Base-by-base conservation (phyloP, 148 eudicot genomes). In the Limonium bicolor region DNA sequence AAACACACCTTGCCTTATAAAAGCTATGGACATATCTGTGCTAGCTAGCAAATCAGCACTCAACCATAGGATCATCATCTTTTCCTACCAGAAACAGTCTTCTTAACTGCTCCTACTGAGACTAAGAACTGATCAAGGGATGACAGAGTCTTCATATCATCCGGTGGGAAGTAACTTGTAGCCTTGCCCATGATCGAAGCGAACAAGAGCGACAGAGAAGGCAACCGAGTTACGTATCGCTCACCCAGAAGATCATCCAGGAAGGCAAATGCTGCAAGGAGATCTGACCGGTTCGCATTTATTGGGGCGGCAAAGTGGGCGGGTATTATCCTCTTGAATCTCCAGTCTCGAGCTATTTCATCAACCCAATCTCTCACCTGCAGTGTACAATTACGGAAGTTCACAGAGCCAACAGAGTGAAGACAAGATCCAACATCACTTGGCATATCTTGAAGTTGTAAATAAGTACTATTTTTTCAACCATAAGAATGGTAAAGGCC, bases 281-380 rank as follows among this genome's bases (percentile, higher is more conserved):
- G 78, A 4, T 90, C 99, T 25, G 95, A 76, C 49, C 78, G 69
- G 62, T 76, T 69, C 20, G 88, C 94, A 35, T 81, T 90, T 34
- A 90, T 58, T 15, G 95, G 99, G 20, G 82, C 99, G 31, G 84
- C 69, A 54, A 90, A 90, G 61, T 90, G 99, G 27, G 99, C 99
- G 13, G 99, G 88, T 41, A 90, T 85, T 71, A 90, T 81, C 63
- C 94, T 76, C 65, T 81, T 76, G 69, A 90, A 90, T 48, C 57
- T 85, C 99, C 99, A 90, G 67, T 90, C 95, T 25, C 66, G 59
- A 16, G 59, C 60, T 43, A 90, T 90, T 53, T 88, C 56, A 34
- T 90, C 95, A 8, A 70, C 65, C 99, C 99, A 90, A 51, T 90
- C 94, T 45, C 76, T 69, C 31, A 90, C 94, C 99, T 90, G 65